Evolutionary conservation across 805 yeast species (phyloP), one percentile per base, ranked within the genome.

Genomic region (Saccharomycopsis sp.): DNA sequence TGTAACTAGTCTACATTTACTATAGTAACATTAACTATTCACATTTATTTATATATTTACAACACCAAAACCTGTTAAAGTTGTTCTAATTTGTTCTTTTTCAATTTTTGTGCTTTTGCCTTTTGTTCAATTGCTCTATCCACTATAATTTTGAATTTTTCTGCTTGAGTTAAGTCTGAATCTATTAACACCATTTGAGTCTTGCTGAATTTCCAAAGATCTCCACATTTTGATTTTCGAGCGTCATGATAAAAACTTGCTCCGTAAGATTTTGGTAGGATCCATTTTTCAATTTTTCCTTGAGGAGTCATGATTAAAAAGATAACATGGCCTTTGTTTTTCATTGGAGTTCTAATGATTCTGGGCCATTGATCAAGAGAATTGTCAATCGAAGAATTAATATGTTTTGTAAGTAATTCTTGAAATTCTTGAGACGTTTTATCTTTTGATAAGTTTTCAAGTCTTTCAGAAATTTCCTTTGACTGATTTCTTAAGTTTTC

Each of bases 201-300:
- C 2, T 77, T 77, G 27, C 70, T 82, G 30, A 77, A 58, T 0
- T 82, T 79, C 98, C 97, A 92, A 39, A 79, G 60, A 56, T 92
- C 98, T 18, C 96, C 95, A 54, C 73, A 72, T n/a, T 59, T 59
- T 0, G 85, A 74, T 57, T 92, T 89, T 41, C 96, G 69, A 0
- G 95, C 95, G 62, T 92, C 97, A 53, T 84, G 94, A 51, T 85
- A 92, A 2, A 66, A 74, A 46, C 74, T 80, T 46, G 75, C 74
- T 4, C 85, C 82, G 40, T 72, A 67, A 15, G 94, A 76, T 55
- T 79, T 82, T 0, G 96, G 80, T 2, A 92, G 72, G 13, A 78
- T 78, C 95, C 96, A 87, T 44, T 78, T 76, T 59, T 89, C 96
- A 32, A 89, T 59, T 35, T 71, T 69, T 1, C 96, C 96, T 12